Conservation (phyloP, 441 rosid genomes). For the Cnidoscolus chayamansa region DNA sequence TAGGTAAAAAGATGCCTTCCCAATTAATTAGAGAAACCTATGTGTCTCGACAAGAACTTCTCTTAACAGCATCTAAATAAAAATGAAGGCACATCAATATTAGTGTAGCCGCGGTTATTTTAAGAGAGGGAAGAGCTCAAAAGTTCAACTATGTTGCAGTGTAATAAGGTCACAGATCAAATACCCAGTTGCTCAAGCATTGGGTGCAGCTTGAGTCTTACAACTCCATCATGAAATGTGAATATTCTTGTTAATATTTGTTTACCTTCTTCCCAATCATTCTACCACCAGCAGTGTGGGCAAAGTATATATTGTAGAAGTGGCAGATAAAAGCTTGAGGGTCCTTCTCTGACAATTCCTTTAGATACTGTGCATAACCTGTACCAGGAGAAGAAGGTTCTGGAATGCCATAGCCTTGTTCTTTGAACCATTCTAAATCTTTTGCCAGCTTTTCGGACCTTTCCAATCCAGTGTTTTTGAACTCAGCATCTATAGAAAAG, state of each 20-base stretch:
- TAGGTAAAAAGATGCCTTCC: neutral
- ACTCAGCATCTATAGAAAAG: constrained; percentile 60
- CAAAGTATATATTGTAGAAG: constrained; percentile 92
- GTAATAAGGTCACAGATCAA: neutral
- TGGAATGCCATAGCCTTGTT: constrained; percentile 76
- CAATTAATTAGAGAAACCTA: neutral
- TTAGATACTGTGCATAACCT: constrained; percentile 52
- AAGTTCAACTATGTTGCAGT: neutral
- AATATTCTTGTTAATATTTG: neutral
- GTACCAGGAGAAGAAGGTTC: constrained; percentile 75
- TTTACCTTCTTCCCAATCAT: constrained; percentile 93
- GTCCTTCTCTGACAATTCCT: constrained; percentile 74
- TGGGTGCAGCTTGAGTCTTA: neutral
- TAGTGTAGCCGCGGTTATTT: neutral
- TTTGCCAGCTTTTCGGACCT: constrained; percentile 59
- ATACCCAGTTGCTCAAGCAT: neutral
- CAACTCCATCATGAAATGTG: neutral
- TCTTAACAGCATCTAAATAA: neutral
- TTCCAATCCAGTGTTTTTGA: constrained; percentile 81
- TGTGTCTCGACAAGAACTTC: neutral
- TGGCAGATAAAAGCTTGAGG: constrained; percentile 94
- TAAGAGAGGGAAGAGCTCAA: neutral
- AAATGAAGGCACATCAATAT: neutral
- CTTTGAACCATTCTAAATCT: constrained; percentile 84
- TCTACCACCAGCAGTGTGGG: constrained; percentile 93